A percentile compares a stretch with the other conserved stretches of the same genome.
These are phyloP conservation scores for Amylostereum chailletii DNA, from an alignment of 1,284 basidiomycete genomes.

Conservation along the genomic window DNA sequence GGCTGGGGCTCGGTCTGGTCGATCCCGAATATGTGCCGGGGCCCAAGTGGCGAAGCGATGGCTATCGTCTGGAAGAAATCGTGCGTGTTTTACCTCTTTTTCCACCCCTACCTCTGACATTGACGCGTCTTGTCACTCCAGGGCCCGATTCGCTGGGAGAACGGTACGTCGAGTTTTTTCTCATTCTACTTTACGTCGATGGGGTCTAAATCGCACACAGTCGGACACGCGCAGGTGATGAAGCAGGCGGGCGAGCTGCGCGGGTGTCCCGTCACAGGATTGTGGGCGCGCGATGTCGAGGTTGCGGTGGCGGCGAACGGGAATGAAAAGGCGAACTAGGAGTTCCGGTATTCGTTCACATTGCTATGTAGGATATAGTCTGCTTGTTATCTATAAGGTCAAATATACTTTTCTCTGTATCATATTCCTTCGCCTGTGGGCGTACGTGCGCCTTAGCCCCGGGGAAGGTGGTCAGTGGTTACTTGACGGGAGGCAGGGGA, in stretches of 20 bases:
- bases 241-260: not conserved
- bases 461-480: no score
- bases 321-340: no score
- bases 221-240: constrained; percentile 2
- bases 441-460: no score
- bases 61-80: constrained; percentile 1
- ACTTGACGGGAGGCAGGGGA: no score
- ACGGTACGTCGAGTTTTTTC: not conserved
- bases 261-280: constrained; percentile 3
- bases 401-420: no score
- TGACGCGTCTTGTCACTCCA: not conserved
- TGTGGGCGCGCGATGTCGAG: not conserved
- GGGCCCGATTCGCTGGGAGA: not conserved
- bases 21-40: not conserved
- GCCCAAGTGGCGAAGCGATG: not conserved
- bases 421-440: no score
- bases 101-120: not conserved
- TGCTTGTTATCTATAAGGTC: no score
- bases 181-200: not conserved
- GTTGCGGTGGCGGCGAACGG: no score
- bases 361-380: no score
- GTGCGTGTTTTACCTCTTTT: not conserved
- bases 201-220: not conserved
- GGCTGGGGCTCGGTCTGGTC: not conserved
- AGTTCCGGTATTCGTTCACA: no score